Evolutionary conservation across 2,329 filamentous ascomycete species (phyloP), one percentile per base, ranked within the genome.

Genomic region (Gremmenia infestans): DNA sequence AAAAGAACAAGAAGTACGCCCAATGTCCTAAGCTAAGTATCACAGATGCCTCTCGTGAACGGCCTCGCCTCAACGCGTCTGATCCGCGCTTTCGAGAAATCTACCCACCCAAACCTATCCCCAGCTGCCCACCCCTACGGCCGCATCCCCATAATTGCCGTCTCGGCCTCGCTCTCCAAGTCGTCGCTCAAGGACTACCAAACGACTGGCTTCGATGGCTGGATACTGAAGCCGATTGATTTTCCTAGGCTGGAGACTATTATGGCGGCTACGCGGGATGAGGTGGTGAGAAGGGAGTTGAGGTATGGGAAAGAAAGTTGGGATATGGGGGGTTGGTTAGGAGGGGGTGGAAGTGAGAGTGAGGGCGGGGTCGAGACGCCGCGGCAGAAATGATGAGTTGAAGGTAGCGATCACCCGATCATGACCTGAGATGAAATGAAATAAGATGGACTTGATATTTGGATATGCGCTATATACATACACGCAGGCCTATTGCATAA

Each of bases 181-280:
- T 17, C 46, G 6, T 50, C 48, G 14, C 19, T 51, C 25, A 39
- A 58, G 0, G 48, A 62, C 6, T 62, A 64, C 40, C 28, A 60
- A 4, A 47, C 43, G 2, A 56, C 17, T n/a, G 60, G 62, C 7
- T 64, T 63, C 37, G 61, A 63, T 43, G 60, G 60, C 2, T 63
- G 61, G 61, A 60, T 62, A 11, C 43, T 62, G 11, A 64, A 62
- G 46, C 60, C 60, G 14, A 61, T 64, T 35, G 60, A 64, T 42
- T 64, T 64, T 25, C 35, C 53, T 5, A 43, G 60, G 9, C 36
- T 64, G 36, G 55, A 62, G 35, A 54, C 48, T n/a, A 57, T 64
- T 39, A 45, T 64, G 23, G 52, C 49, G 11, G 62, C 56, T 2
- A 53, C 61, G 25, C 25, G 52, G 25, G 58, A 62, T 36, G 43